Conservation (phyloP, 805 yeast species). For the Wickerhamiella sergipiensis region DNA sequence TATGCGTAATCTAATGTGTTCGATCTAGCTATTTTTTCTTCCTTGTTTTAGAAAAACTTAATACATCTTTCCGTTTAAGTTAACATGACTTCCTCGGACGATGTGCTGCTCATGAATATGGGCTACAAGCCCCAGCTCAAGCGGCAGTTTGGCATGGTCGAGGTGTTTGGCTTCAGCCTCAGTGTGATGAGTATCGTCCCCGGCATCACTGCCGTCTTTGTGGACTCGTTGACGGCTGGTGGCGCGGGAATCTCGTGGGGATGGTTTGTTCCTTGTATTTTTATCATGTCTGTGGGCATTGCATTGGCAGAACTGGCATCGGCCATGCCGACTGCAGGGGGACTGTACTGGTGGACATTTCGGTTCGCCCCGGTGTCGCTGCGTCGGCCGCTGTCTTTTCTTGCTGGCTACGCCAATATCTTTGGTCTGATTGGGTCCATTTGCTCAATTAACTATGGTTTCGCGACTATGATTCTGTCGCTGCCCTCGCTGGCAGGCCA, state of each 20-base stretch:
- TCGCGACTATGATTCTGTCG: slow-evolving; percentile 28
- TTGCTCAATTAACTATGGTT: slow-evolving; percentile 58
- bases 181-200: slow-evolving; percentile 46
- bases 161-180: slow-evolving; percentile 44
- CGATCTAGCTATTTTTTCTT: not conserved
- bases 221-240: slow-evolving; percentile 41
- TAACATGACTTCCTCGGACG: slow-evolving; percentile 14
- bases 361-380: slow-evolving; percentile 43
- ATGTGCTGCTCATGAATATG: slow-evolving; percentile 30
- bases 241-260: slow-evolving; percentile 54
- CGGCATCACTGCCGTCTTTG: slow-evolving; percentile 41
- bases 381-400: slow-evolving; percentile 40
- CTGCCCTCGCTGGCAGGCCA: slow-evolving; percentile 13
- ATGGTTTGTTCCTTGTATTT: slow-evolving; percentile 40
- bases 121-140: slow-evolving; percentile 60
- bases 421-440: slow-evolving; percentile 51
- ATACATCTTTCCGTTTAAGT: not conserved
- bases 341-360: slow-evolving; percentile 58
- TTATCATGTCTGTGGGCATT: slow-evolving; percentile 43
- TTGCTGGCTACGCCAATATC: slow-evolving; percentile 53
- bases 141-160: slow-evolving; percentile 45
- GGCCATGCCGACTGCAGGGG: slow-evolving; percentile 56
- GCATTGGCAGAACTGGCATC: slow-evolving; percentile 51
- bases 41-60: not conserved
- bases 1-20: not conserved